Percentiles rank a stretch among this genome's conserved stretches.
These are phyloP conservation scores for Microcos paniculata DNA, from an alignment of 345 rosid genomes.

Conservation along the genomic window DNA sequence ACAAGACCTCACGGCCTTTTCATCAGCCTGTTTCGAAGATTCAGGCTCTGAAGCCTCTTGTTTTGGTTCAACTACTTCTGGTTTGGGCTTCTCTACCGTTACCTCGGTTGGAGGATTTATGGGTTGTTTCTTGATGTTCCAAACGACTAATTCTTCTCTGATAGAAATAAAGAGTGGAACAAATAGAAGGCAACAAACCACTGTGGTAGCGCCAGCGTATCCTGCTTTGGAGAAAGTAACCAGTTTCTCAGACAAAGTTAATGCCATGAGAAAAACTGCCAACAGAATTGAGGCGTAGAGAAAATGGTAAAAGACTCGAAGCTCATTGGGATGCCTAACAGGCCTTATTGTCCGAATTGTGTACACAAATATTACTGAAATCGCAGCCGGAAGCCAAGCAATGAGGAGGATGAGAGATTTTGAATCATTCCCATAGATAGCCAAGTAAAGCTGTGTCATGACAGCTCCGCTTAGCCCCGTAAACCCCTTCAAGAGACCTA, in stretches of 20 bases:
- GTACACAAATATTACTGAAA: constrained; percentile 69
- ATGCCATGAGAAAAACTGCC: constrained; percentile 74
- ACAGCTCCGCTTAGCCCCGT: constrained; percentile 87
- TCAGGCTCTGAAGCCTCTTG: not conserved
- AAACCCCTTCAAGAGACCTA: constrained; percentile 80
- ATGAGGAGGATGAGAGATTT: constrained; percentile 72
- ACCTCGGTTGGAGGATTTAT: constrained; percentile 25
- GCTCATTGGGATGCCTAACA: constrained; percentile 57
- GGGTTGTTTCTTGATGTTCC: constrained; percentile 50
- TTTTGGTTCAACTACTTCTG: constrained; percentile 22
- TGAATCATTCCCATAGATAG: constrained; percentile 74
- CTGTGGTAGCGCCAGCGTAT: constrained; percentile 45
- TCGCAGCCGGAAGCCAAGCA: constrained; percentile 82
- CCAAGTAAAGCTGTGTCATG: constrained; percentile 75
- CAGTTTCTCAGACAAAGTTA: constrained; percentile 53
- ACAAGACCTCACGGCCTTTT: constrained; percentile 40
- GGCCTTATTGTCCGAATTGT: constrained; percentile 53
- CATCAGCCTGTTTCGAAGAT: constrained; percentile 1
- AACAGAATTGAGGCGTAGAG: constrained; percentile 53
- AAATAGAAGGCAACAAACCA: constrained; percentile 53
- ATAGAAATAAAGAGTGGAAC: constrained; percentile 57
- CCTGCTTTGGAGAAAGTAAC: constrained; percentile 51
- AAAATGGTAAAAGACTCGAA: constrained; percentile 56
- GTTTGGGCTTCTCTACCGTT: constrained; percentile 25
- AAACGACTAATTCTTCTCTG: constrained; percentile 56